These are phyloP conservation scores for Apiospora kogelbergensis DNA, from an alignment of 2,329 filamentous ascomycete species.

Conservation along the genomic window DNA sequence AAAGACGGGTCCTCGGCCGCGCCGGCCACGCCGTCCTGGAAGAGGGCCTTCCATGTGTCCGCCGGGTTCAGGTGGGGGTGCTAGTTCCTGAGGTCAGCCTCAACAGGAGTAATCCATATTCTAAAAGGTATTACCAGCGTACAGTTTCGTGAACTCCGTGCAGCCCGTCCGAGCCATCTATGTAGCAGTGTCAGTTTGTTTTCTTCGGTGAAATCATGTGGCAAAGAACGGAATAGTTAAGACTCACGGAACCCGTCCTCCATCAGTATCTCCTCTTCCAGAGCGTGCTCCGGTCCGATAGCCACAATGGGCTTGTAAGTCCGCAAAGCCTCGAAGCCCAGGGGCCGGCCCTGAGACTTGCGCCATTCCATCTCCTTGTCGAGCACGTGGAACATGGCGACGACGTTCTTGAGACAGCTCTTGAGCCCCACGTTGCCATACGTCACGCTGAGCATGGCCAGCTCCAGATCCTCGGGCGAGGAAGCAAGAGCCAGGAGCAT, in stretches of 20 bases:
- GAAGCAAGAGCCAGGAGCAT: slow-evolving; percentile 84
- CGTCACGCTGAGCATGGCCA: slow-evolving; percentile 83
- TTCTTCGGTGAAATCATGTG: too few species aligned
- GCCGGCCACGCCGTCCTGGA: slow-evolving; percentile 42
- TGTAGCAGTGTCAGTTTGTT: slow-evolving; percentile 6
- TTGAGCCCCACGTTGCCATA: slow-evolving; percentile 92
- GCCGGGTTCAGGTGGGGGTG: slow-evolving; percentile 73
- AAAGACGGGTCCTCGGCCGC: slow-evolving; percentile 42
- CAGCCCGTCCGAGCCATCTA: slow-evolving; percentile 75
- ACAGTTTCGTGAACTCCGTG: slow-evolving; percentile 69
- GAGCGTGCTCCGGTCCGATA: slow-evolving; percentile 79
- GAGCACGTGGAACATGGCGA: slow-evolving; percentile 88
- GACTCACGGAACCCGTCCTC: slow-evolving; percentile 84
- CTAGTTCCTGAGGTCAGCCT: slow-evolving; percentile 30
- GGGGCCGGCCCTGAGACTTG: slow-evolving; percentile 61
- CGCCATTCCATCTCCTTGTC: slow-evolving; percentile 89
- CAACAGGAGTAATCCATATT: slow-evolving; percentile 2
- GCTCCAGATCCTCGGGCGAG: slow-evolving; percentile 78
- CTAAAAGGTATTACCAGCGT: slow-evolving; percentile 22
- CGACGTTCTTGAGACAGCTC: slow-evolving; percentile 83
- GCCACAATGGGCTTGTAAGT: slow-evolving; percentile 79
- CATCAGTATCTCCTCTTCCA: slow-evolving; percentile 79
- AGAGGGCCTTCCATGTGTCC: slow-evolving; percentile 73
- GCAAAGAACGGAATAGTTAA: neutral
- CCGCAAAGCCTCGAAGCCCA: slow-evolving; percentile 73